phyloP scores from a whole-genome alignment of 2,329 filamentous ascomycete species.

The Calonectria multiphialidica region DNA sequence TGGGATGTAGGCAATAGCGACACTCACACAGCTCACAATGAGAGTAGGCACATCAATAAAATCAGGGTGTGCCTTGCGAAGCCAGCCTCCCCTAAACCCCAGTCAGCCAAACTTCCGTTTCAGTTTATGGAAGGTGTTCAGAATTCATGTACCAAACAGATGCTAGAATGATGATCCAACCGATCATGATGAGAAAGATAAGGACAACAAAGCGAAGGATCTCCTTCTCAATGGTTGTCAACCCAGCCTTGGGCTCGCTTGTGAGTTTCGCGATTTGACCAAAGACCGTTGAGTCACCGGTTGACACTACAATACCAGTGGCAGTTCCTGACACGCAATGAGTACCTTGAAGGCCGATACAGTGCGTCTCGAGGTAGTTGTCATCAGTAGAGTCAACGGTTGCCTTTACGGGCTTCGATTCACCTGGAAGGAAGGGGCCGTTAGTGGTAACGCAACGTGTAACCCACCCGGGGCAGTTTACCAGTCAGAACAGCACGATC shows the following conservation, averaged over 20 bases:
- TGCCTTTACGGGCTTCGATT: conserved; percentile 74
- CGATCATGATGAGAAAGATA: conserved; percentile 75
- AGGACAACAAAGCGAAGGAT: conserved; percentile 79
- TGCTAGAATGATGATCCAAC: conserved; percentile 73
- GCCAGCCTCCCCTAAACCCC: conserved; percentile 71
- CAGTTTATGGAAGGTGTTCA: background rate
- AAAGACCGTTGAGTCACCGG: conserved; percentile 80
- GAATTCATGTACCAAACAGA: conserved; percentile 69
- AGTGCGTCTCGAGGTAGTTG: conserved; percentile 82
- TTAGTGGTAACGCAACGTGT: background rate
- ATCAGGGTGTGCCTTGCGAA: conserved; percentile 73
- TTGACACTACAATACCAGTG: conserved; percentile 76
- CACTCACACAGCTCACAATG: conserved; percentile 79
- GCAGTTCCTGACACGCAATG: conserved; percentile 79
- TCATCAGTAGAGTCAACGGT: conserved; percentile 74
- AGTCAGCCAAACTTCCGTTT: background rate
- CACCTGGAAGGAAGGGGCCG: conserved; percentile 55
- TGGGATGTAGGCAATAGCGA: conserved; percentile 81
- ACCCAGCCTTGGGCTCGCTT: conserved; percentile 73
- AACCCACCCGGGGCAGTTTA: background rate
- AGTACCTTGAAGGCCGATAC: conserved; percentile 82
- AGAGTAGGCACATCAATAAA: conserved; percentile 81
- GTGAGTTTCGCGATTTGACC: conserved; percentile 81
- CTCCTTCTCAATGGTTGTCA: conserved; percentile 79
- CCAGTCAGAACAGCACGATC: conserved; percentile 77